Conservation (phyloP, 2,329 filamentous ascomycete species). For the Exophiala sp. region DNA sequence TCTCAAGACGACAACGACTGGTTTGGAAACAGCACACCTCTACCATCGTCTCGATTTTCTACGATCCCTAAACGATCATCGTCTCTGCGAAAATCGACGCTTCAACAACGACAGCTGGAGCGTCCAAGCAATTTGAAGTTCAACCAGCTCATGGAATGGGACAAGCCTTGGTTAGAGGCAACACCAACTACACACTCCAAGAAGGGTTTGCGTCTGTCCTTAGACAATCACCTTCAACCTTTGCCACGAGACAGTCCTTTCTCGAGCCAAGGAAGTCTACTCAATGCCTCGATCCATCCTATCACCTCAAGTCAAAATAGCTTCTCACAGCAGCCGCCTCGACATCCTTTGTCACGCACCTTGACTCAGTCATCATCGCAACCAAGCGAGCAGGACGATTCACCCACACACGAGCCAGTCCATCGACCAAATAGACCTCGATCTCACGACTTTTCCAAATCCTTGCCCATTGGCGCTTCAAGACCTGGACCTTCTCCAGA, state of each 20-base stretch:
- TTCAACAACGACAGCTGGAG: constrained; percentile 74
- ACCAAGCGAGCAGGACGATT: constrained; percentile 70
- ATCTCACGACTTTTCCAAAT: constrained; percentile 52
- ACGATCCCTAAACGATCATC: constrained; percentile 63
- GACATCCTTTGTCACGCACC: constrained; percentile 80
- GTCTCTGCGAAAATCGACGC: constrained; percentile 76
- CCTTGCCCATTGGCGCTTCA: constrained; percentile 61
- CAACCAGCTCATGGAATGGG: constrained; percentile 35
- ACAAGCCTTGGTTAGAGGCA: constrained; percentile 41
- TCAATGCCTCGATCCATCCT: constrained; percentile 50
- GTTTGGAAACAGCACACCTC: constrained; percentile 30
- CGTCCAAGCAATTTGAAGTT: constrained; percentile 44
- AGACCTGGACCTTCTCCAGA: constrained; percentile 44
- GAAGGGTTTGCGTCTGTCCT: constrained; percentile 63
- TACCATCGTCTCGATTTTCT: constrained; percentile 42
- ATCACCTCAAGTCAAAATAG: constrained; percentile 37
- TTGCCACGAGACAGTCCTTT: constrained; percentile 61
- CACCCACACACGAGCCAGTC: constrained; percentile 57
- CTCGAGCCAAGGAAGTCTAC: constrained; percentile 48
- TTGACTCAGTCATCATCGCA: constrained; percentile 81
- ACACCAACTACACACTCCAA: constrained; percentile 53
- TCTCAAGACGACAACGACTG: constrained; percentile 31
- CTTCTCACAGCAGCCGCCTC: constrained; percentile 35
- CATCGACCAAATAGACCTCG: constrained; percentile 44
- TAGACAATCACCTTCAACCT: constrained; percentile 70